Base-by-base conservation (phyloP, 2,329 filamentous ascomycete species). In the Beauveria varroae region DNA sequence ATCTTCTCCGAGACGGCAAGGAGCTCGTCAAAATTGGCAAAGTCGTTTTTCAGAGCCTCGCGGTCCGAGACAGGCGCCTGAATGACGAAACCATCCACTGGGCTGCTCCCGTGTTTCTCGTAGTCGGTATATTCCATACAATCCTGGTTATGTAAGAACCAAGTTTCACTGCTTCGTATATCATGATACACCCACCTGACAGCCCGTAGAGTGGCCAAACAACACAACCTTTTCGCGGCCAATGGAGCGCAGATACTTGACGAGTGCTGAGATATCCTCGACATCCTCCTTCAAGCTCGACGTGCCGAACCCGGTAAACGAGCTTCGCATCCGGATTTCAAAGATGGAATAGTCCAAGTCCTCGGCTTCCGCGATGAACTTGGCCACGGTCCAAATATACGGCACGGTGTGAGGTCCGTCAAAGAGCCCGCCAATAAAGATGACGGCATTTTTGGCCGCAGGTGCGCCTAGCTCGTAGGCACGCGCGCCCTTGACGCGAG, bases 61-160 rank as follows among this genome's bases (percentile, higher is more conserved):
- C 91, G 81, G 71, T 96, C 91, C 1, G 86, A 90, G 3, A 93
- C 86, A 0, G 90, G 86, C 0, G 88, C 91, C 72, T 96, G 92
- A 60, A 96, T 75, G 50, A 96, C 88, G 54, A 86, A 86, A 41
- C 88, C 92, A 63, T 95, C 85, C 1, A 96, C 75, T 0, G 84
- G 81, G 14, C 82, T 75, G 46, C 74, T 73, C 6, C 68, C 68
- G 41, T 78, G 67, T 64, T 76, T 76, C 54, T 70, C 69, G 26
- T 76, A 76, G 58, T 78, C 72, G 22, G 75, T 75, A 61, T 85
- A 86, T 65, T 81, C 80, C 72, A 85, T 80, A 63, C 79, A 83
- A 66, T 85, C 83, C 81, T 18, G 24, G 54, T 20, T 10, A 24
- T 50, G 3, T 44, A 50, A 56, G 34, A 34, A 24, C 9, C 24